phyloP scores from a whole-genome alignment of 2,329 filamentous ascomycete species.

The Fusarium torreyae region DNA sequence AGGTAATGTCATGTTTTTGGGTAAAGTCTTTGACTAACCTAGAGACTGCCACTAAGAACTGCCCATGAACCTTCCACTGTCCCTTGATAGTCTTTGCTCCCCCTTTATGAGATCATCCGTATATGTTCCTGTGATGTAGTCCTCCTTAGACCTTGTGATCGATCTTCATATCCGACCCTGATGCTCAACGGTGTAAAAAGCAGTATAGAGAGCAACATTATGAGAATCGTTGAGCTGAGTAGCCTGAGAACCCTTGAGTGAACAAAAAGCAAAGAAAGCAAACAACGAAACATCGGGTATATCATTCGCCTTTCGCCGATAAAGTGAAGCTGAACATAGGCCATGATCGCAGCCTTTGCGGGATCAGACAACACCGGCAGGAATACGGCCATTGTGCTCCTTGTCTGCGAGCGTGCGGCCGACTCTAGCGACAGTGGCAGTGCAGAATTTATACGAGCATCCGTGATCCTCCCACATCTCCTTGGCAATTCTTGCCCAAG shows the following conservation, averaged over 20 bases:
- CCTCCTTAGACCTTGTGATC: background rate
- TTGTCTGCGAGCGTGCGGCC: too few relatives aligned
- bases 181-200: background rate
- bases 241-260: background rate
- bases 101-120: background rate
- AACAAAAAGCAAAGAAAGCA: background rate
- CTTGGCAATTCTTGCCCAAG: too few relatives aligned
- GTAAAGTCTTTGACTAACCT: conserved; percentile 10
- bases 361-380: too few relatives aligned
- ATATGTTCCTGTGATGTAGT: background rate
- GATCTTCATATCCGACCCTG: background rate
- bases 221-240: background rate
- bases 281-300: background rate
- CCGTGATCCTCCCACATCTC: too few relatives aligned
- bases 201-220: background rate
- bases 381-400: too few relatives aligned
- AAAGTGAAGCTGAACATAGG: background rate
- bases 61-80: conserved; percentile 4
- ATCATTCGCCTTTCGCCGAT: background rate
- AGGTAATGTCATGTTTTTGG: background rate
- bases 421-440: too few relatives aligned
- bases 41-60: conserved; percentile 1
- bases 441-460: too few relatives aligned
- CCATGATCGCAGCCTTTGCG: background rate
- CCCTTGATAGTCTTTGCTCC: background rate